phyloP scores from a whole-genome alignment of 768 basidiomycete genomes.

The Gymnopilus junonius region DNA sequence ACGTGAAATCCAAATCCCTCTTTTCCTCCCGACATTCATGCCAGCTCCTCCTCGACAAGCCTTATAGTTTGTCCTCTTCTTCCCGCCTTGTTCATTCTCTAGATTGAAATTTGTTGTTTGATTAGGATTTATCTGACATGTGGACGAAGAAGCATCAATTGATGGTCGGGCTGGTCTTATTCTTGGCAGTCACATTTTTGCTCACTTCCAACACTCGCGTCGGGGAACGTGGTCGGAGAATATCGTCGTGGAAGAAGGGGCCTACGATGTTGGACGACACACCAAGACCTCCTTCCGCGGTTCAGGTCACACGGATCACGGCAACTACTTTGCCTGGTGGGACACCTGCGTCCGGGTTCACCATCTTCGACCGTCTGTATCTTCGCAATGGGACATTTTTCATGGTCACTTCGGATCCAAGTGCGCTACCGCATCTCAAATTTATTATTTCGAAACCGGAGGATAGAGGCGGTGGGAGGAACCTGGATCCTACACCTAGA shows the following conservation, averaged over 20 bases:
- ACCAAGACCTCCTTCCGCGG: neutral
- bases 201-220: neutral
- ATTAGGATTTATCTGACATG: neutral
- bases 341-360: slow-evolving; percentile 68
- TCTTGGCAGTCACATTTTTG: neutral
- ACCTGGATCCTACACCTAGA: slow-evolving; percentile 34
- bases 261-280: neutral
- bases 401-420: slow-evolving; percentile 50
- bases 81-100: neutral
- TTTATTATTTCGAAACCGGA: slow-evolving; percentile 42
- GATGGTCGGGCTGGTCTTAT: neutral
- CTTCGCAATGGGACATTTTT: slow-evolving; percentile 75
- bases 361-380: slow-evolving; percentile 74
- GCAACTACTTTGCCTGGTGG: slow-evolving; percentile 33
- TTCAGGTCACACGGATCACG: neutral
- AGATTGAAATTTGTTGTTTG: neutral
- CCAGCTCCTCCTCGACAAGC: neutral
- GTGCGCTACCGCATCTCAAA: slow-evolving; percentile 47
- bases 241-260: neutral
- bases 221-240: too few species aligned
- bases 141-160: neutral
- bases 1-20: neutral
- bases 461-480: slow-evolving; percentile 18
- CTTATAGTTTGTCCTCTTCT: neutral
- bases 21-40: neutral